Conservation (phyloP, 306 rosid species). For the Rosa multiflora region DNA sequence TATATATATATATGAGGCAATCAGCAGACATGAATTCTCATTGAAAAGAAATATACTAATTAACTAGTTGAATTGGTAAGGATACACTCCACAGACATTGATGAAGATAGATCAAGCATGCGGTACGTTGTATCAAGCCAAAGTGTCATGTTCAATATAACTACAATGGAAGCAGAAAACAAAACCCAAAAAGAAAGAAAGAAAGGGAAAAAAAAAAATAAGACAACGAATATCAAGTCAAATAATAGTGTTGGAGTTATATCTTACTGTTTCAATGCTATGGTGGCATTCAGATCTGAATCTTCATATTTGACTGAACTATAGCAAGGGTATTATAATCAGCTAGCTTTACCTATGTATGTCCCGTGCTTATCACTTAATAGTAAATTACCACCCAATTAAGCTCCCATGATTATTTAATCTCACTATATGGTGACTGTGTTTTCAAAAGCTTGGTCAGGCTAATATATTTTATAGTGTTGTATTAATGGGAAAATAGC, state of each 20-base stretch:
- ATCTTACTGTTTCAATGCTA: background rate
- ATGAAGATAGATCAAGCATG: conserved; percentile 16
- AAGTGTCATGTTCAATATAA: conserved; percentile 4
- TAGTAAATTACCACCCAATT: no score
- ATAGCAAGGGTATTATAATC: background rate
- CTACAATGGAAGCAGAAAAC: background rate
- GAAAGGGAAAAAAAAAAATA: background rate
- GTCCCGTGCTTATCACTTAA: no score
- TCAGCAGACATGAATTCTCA: conserved; percentile 1
- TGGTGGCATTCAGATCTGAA: background rate
- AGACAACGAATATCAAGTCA: background rate
- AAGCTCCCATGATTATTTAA: background rate
- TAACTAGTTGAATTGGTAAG: background rate
- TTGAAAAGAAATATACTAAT: conserved; percentile 2
- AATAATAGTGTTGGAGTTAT: background rate
- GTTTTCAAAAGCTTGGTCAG: conserved; percentile 18
- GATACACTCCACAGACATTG: background rate
- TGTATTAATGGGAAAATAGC: background rate
- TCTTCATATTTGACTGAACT: background rate
- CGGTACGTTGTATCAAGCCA: conserved; percentile 24
- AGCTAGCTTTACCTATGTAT: background rate
- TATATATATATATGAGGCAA: background rate
- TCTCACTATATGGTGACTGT: background rate
- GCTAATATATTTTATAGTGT: conserved; percentile 1
- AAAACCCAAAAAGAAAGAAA: background rate